Evolutionary conservation across 2,329 filamentous ascomycete genomes (phyloP), one percentile per base, ranked within the genome.

Genomic region (Ceratocystis colombiana): DNA sequence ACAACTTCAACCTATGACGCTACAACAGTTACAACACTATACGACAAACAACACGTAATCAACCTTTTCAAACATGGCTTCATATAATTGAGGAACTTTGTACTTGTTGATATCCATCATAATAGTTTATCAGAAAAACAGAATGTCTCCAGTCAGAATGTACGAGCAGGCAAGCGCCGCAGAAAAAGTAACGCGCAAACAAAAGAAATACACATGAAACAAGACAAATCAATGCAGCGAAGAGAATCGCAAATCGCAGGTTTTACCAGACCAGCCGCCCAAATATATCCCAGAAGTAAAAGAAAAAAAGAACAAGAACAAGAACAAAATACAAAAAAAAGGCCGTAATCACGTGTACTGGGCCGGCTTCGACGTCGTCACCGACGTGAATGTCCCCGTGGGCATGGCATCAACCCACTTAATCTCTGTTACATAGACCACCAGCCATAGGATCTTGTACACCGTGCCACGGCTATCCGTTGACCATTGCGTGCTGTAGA

Each of bases 381-480:
- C 53, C 4, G 48, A 53, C 48, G 28, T 8, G 28, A 59, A 33
- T 12, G 28, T 33, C 1, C 20, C 44, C 20, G 33, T 25, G 12
- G 59, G 33, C 41, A 44, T 25, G n/a, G 74, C 72, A 28, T 76
- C 75, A 15, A 75, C 71, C 30, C 77, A 72, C 65, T 79, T 74
- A 0, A 80, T 84, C 17, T 83, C 79, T 64, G 79, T 83, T 33
- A 84, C 78, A 3, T 79, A 71, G 59, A 81, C 77, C 74, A 85
- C 78, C 64, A 82, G 79, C 79, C 81, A 83, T 12, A 84, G 73
- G 25, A 87, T 78, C 74, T 85, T 80, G 68, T 77, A 78, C 12
- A 87, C 80, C 5, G 78, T 70, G 57, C 77, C 76, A 64, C 78
- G 78, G 7, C 75, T 75, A 17, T 63, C 66, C 20, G 82, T 85